Conservation (phyloP, 208 protist genomes). For the Crithidia mellificae region DNA sequence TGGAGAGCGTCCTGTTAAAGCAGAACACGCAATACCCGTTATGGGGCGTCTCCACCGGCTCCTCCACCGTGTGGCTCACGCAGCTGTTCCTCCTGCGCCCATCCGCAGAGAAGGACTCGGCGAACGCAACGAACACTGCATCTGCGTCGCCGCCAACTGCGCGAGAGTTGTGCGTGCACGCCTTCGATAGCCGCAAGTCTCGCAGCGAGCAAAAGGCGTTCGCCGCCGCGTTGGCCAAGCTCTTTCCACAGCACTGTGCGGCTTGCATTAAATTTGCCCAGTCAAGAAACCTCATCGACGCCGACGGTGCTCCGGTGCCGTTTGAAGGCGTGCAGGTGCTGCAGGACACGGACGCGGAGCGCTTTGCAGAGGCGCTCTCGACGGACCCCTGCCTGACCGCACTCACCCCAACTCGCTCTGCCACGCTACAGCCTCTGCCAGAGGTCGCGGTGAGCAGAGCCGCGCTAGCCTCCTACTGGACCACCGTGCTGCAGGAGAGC, state of each 20-base stretch:
- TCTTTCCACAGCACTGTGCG: conserved; percentile 43
- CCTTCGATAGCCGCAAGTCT: conserved; percentile 64
- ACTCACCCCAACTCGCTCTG: background rate
- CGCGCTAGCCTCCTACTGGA: conserved; percentile 13
- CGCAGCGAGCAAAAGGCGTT: conserved; percentile 67
- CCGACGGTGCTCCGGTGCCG: conserved; percentile 28
- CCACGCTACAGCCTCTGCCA: conserved; percentile 15
- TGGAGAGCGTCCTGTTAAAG: conserved; percentile 35
- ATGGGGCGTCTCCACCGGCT: conserved; percentile 35
- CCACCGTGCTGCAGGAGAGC: background rate
- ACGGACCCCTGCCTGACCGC: conserved; percentile 20
- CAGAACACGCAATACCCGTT: conserved; percentile 37
- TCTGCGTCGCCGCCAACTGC: background rate
- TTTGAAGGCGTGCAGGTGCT: conserved; percentile 43
- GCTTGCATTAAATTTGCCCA: conserved; percentile 43
- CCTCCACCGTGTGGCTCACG: conserved; percentile 19
- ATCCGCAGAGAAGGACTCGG: background rate
- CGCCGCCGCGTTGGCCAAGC: conserved; percentile 42
- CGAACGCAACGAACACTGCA: background rate
- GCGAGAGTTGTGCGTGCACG: conserved; percentile 26
- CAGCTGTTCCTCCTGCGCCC: conserved; percentile 18
- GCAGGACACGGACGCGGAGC: conserved; percentile 1
- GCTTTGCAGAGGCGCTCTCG: conserved; percentile 19
- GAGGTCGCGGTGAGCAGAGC: background rate
- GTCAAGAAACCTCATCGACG: conserved; percentile 45